Base-by-base conservation (phyloP, 768 basidiomycete species). In the Leccinum subgranulosum region DNA sequence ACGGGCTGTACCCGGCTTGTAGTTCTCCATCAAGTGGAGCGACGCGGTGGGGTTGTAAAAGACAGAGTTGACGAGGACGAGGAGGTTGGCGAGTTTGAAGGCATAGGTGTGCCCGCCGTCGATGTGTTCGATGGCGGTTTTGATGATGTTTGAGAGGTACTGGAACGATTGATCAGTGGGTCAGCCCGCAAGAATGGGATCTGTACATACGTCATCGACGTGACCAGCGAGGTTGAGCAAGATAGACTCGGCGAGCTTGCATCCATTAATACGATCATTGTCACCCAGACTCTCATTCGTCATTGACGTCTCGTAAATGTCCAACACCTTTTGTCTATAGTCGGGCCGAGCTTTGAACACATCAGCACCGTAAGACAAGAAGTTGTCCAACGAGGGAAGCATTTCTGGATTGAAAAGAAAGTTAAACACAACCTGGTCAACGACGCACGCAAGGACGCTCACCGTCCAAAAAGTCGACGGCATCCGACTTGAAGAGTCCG, bases 381-480 rank as follows among this genome's bases (percentile, higher is more conserved):
- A 91, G 78, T 94, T 95, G 76, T 93, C 90, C 55, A 96, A 73
- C 5, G 88, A 85, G 11, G 91, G 90, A 25, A 92, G 80, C 90
- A 94, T 94, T 69, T 95, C 92, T 86, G 39, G 14, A 43, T n/a
- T 43, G n/a, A 17, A 15, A 47, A 49, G 8, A 19, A 29, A 7
- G 10, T 33, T 55, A 23, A 58, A 56, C 14, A 31, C 23, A 34
- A 46, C 7, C 33, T 17, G 9, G 29, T 34, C 6, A 15, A 48
- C 10, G 27, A 52, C 6, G 11, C 21, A 54, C 9, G 15, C 29
- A 15, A 8, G 0, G 0, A 2, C 8, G 6, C 79, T 54, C 52
- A 88, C 92, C 92, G 63, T 94, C 90, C 54, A 95, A 78, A 78
- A 92, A 95, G 73, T 94, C 92, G 39, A 88, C 75, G 15, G 90